Base-by-base conservation (phyloP, 139 green algal species). In the Chlorella sp. region DNA sequence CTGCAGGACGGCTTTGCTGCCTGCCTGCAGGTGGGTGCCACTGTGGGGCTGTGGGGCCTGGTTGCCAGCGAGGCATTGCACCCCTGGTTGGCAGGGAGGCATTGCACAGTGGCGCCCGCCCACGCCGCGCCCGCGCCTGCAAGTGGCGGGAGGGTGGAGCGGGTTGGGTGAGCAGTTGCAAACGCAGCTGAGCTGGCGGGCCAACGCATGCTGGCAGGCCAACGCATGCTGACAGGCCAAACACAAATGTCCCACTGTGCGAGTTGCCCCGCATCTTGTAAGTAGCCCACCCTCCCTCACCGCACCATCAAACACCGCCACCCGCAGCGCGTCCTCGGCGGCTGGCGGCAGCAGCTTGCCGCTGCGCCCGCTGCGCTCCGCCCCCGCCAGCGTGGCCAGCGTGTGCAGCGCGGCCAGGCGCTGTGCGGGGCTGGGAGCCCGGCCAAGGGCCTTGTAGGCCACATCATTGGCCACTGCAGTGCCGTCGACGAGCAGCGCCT, bases 1-100 rank as follows among this genome's bases (percentile, higher is more conserved):
- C 44, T 83, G 78, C 76, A 88, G 48, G 80, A 79, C 28, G 84
- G 87, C 69, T 92, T 92, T 72, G 87, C 89, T 8, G 75, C 41
- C 56, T 86, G 77, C 80, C 74, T 92, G 48, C 80, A 60, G 51
- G 51, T 60, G 51, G 14, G 51, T 11, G 8, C n/a, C n/a, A n/a
- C n/a, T n/a, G n/a, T n/a, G n/a, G n/a, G n/a, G n/a, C n/a, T n/a
- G n/a, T n/a, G n/a, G n/a, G n/a, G n/a, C n/a, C n/a, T n/a, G n/a
- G n/a, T n/a, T n/a, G n/a, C n/a, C n/a, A n/a, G n/a, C n/a, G n/a
- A n/a, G n/a, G n/a, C n/a, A n/a, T n/a, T n/a, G n/a, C n/a, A n/a
- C n/a, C n/a, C n/a, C n/a, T n/a, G n/a, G 1, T 80, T 36, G 81
- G 51, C 68, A 4, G 81, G 81, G 51, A n/a, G n/a, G n/a, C n/a